Conservation (phyloP, 768 basidiomycete genomes). For the Neoboletus subvelutipes region DNA sequence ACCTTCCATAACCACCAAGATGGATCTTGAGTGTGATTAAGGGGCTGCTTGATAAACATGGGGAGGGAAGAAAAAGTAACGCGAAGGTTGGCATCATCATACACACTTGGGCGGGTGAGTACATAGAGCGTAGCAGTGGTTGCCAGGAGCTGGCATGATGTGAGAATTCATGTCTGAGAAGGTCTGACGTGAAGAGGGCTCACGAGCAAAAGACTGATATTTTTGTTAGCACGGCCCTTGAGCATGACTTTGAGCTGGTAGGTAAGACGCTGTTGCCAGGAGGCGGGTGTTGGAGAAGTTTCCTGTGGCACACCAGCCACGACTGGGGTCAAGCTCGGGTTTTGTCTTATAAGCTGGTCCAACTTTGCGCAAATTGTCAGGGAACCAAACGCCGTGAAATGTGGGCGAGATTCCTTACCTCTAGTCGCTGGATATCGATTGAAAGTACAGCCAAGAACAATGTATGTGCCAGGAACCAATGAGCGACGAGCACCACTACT, state of each 20-base stretch:
- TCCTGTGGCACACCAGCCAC: constrained; percentile 30
- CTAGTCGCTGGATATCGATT: constrained; percentile 93
- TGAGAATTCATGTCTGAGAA: constrained; percentile 1
- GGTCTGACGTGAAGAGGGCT: constrained; percentile 18
- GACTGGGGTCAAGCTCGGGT: constrained; percentile 52
- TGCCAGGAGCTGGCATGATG: constrained; percentile 59
- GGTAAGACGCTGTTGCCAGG: constrained; percentile 34
- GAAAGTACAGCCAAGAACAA: constrained; percentile 94
- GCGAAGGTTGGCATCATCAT: constrained; percentile 26
- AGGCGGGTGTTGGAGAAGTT: constrained; percentile 16
- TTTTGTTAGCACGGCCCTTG: constrained; percentile 68
- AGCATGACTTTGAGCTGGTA: constrained; percentile 44
- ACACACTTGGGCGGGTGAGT: constrained; percentile 55
- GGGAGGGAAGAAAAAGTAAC: constrained; percentile 23
- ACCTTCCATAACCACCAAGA: constrained; percentile 75
- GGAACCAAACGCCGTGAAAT: background rate
- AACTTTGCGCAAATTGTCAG: constrained; percentile 46
- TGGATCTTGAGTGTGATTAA: constrained; percentile 41
- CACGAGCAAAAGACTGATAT: constrained; percentile 80
- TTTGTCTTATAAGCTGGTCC: constrained; percentile 81
- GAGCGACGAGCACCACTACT: constrained; percentile 90
- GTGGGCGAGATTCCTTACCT: constrained; percentile 43
- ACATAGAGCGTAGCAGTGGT: constrained; percentile 75
- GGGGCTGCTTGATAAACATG: constrained; percentile 34
- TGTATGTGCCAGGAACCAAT: constrained; percentile 96